Percentiles rank a stretch among this genome's conserved stretches.
Conservation (phyloP, 768 basidiomycete genomes). For the Trametes gibbosa region DNA sequence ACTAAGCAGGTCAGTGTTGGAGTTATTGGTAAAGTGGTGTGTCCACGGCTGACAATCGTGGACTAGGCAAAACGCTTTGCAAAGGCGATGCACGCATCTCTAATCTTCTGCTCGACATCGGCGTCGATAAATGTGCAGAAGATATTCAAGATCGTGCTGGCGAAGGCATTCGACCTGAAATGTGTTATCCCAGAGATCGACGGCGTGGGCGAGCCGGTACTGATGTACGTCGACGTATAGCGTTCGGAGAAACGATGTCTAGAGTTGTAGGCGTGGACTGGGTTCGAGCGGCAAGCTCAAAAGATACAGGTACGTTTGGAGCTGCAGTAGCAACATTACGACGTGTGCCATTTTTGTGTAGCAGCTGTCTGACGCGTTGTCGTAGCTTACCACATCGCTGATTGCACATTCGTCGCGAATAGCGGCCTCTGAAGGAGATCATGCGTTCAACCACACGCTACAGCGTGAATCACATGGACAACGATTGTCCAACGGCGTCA, state of each 20-base stretch:
- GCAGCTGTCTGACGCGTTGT: background rate
- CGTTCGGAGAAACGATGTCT: constrained; percentile 1
- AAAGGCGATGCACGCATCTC: constrained; percentile 98
- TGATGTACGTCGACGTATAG: constrained; percentile 88
- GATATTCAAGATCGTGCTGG: constrained; percentile 97
- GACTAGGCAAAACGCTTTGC: constrained; percentile 93
- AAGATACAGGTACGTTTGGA: constrained; percentile 12
- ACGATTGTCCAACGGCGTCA: constrained; percentile 12
- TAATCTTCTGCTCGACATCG: constrained; percentile 98
- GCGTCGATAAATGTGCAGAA: constrained; percentile 99
- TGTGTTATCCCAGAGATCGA: constrained; percentile 98
- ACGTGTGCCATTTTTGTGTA: background rate
- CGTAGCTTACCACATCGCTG: background rate
- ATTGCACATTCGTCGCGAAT: constrained; percentile 1
- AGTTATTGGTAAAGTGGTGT: background rate
- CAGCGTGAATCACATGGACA: constrained; percentile 14
- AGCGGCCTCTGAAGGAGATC: constrained; percentile 14
- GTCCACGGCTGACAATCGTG: background rate
- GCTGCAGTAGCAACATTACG: background rate
- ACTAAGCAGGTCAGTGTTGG: constrained; percentile 80
- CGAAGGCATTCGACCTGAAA: constrained; percentile 98
- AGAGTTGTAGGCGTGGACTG: constrained; percentile 8
- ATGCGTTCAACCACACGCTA: constrained; percentile 4
- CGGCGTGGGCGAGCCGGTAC: constrained; percentile 91
- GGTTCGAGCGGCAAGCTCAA: constrained; percentile 13